Percentiles rank a stretch among this genome's conserved stretches.
These are phyloP conservation scores for Dispira simplex DNA, from an alignment of 192 early-diverging fungal species.

Conservation along the genomic window DNA sequence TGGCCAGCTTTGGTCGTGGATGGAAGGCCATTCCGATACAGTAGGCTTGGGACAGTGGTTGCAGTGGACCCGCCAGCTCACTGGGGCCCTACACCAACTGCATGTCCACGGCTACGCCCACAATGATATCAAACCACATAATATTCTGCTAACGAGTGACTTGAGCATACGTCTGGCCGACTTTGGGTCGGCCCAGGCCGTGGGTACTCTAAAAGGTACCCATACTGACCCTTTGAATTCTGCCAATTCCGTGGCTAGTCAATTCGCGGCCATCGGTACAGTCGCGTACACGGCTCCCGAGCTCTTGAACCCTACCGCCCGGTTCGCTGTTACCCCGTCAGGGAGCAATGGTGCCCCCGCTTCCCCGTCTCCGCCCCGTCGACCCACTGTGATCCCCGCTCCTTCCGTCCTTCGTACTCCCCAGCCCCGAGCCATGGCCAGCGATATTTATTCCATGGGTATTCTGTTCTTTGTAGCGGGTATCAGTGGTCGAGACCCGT, in stretches of 20 bases:
- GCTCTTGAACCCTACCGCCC: slow-evolving; percentile 21
- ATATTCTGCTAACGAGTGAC: slow-evolving; percentile 29
- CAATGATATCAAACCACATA: slow-evolving; percentile 45
- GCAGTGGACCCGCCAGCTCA: slow-evolving; percentile 36
- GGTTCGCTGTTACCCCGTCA: slow-evolving; percentile 8
- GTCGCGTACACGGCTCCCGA: slow-evolving; percentile 41
- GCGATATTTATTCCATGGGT: slow-evolving; percentile 36
- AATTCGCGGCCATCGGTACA: slow-evolving; percentile 29
- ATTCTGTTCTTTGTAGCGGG: slow-evolving; percentile 39
- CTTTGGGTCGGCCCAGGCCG: slow-evolving; percentile 20
- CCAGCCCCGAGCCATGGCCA: slow-evolving; percentile 5
- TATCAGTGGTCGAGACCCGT: slow-evolving; percentile 38
- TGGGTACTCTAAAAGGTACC: background rate
- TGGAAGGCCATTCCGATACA: slow-evolving; percentile 21
- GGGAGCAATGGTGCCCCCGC: background rate
- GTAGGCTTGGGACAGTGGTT: slow-evolving; percentile 25
- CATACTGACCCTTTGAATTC: background rate
- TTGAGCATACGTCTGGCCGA: slow-evolving; percentile 28
- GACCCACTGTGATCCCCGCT: background rate
- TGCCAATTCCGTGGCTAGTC: slow-evolving; percentile 14
- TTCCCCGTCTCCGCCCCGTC: slow-evolving; percentile 8
- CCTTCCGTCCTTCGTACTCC: background rate
- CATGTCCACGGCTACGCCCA: slow-evolving; percentile 32
- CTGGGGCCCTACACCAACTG: slow-evolving; percentile 31
- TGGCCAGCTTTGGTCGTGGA: slow-evolving; percentile 40